Percentiles rank a stretch among this genome's conserved stretches.
Evolutionary conservation across 257 asterid genomes (phyloP).

Genomic region (Solanum sejunctum): DNA sequence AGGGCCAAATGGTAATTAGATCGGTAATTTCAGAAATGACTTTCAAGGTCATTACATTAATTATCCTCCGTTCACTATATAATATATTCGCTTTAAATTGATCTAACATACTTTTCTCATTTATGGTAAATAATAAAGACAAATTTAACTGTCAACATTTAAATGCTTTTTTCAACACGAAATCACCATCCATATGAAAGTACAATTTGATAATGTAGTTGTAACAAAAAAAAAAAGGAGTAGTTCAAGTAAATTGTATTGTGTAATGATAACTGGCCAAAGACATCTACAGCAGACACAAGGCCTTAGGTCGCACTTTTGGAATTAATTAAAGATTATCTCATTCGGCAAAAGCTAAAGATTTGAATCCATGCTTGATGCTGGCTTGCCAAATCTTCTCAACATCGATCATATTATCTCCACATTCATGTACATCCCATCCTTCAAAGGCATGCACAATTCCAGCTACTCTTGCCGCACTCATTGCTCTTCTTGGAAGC

Average conservation of each 20-base stretch:
- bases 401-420: not conserved
- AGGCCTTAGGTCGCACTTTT: not conserved
- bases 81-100: not conserved
- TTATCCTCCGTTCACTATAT: not conserved
- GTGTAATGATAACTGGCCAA: not conserved
- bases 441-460: conserved; percentile 2
- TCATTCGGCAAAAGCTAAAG: not conserved
- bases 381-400: not conserved
- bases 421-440: conserved; percentile 1
- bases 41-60: too few species aligned
- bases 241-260: not conserved
- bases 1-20: too few species aligned
- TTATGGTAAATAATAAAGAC: not conserved
- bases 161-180: not conserved
- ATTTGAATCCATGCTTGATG: not conserved
- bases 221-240: too few species aligned
- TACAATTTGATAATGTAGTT: not conserved
- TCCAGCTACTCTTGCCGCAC: not conserved
- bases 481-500: conserved; percentile 1
- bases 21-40: too few species aligned
- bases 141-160: not conserved
- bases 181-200: not conserved
- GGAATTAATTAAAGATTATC: not conserved
- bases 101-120: not conserved
- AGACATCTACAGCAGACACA: not conserved